Conservation (phyloP, 352 stramenopile species). For the Phytophthora litchii region DNA sequence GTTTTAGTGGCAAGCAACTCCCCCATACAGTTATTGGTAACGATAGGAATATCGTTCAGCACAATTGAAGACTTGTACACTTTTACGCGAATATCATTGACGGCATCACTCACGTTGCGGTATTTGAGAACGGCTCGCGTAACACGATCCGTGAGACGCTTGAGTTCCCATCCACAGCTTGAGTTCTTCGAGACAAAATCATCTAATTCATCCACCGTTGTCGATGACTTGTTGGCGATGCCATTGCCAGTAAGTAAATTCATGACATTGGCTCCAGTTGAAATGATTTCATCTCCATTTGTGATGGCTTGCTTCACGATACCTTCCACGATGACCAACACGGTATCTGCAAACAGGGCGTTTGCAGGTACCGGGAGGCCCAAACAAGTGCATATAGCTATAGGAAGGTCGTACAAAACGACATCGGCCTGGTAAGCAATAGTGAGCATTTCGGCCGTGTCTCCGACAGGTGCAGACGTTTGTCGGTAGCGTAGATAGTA, state of each 20-base stretch:
- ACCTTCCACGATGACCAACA: conserved; percentile 26
- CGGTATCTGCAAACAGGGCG: conserved; percentile 6
- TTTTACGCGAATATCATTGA: conserved; percentile 24
- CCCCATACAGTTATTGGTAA: conserved; percentile 38
- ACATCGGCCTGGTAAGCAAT: conserved; percentile 31
- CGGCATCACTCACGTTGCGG: conserved; percentile 3
- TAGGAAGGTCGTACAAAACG: conserved; percentile 26
- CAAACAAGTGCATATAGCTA: conserved; percentile 23
- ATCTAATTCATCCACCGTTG: conserved; percentile 27
- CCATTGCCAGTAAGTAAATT: conserved; percentile 25
- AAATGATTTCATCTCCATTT: conserved; percentile 32
- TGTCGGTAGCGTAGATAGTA: conserved; percentile 34
- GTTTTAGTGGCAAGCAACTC: conserved; percentile 26
- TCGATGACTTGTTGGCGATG: conserved; percentile 4
- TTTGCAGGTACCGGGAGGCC: conserved; percentile 4
- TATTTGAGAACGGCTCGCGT: conserved; percentile 24
- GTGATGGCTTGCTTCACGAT: conserved; percentile 36
- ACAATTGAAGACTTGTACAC: conserved; percentile 38
- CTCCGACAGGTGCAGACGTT: conserved; percentile 20
- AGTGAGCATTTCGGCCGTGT: conserved; percentile 20
- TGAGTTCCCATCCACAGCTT: conserved; percentile 30
- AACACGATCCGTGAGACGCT: conserved; percentile 33
- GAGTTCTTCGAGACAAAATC: conserved; percentile 27
- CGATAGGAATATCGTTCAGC: conserved; percentile 36
- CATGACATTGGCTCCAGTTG: conserved; percentile 26